Conservation (phyloP, 1,139 yeast genomes). For the Torulaspora globosa region DNA sequence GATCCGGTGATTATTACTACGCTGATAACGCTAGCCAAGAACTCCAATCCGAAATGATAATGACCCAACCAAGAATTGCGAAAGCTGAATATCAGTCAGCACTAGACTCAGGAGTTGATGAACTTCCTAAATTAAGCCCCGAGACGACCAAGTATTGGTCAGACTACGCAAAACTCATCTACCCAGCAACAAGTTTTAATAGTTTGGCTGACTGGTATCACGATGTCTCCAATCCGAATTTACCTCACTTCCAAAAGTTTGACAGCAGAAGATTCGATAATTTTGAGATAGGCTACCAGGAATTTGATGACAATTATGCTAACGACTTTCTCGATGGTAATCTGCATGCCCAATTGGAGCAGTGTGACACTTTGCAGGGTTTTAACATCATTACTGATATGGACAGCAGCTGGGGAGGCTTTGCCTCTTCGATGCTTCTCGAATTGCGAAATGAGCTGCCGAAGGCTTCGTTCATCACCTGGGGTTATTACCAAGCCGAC, state of each 20-base stretch:
- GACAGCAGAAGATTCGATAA: constrained; percentile 37
- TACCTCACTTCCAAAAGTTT: constrained; percentile 31
- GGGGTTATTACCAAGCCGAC: constrained; percentile 45
- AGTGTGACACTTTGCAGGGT: constrained; percentile 71
- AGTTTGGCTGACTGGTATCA: constrained; percentile 53
- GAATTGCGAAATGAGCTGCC: constrained; percentile 70
- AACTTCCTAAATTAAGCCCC: constrained; percentile 39
- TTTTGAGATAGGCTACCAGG: constrained; percentile 47
- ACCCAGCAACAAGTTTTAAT: constrained; percentile 57
- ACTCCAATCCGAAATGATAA: constrained; percentile 19
- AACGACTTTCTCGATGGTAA: constrained; percentile 54
- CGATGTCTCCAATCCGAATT: constrained; percentile 35
- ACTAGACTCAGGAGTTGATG: constrained; percentile 48
- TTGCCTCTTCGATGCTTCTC: constrained; percentile 49
- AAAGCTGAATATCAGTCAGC: constrained; percentile 60
- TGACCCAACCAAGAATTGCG: constrained; percentile 34
- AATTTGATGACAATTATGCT: constrained; percentile 40
- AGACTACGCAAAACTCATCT: constrained; percentile 68
- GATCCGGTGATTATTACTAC: constrained; percentile 27
- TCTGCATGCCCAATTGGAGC: constrained; percentile 66
- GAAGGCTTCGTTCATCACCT: constrained; percentile 54
- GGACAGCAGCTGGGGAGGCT: constrained; percentile 85
- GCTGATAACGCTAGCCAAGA: constrained; percentile 18
- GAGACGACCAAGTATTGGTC: constrained; percentile 68
- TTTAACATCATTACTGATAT: constrained; percentile 62